Base-by-base conservation (phyloP, 2,329 filamentous ascomycete species). In the Dothidotthia symphoricarpi region DNA sequence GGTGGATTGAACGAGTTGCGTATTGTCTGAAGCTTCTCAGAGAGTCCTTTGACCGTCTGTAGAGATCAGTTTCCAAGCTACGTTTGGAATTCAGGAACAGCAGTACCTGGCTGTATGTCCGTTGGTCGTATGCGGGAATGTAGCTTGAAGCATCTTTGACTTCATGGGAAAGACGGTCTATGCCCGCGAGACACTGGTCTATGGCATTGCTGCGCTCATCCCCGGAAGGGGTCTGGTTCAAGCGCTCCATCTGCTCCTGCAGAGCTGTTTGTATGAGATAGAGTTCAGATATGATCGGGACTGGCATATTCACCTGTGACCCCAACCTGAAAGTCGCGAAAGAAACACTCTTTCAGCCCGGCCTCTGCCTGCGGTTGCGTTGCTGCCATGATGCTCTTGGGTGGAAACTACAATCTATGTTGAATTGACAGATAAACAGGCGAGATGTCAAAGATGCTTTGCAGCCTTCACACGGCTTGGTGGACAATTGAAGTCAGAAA, bases 71-170 rank as follows among this genome's bases (percentile, higher is more conserved):
- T 34, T 5, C 7, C 3, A 8, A 27, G 4, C 24, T 6, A 34
- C 16, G 28, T 26, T 27, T 4, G n/a, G 6, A n/a, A 8, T 3
- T 14, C 24, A 10, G 4, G 15, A 13, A 7, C 4, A n/a, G 42
- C 57, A 22, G 37, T 68, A 89, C 87, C 70, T 90, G 82, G 28
- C 83, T 80, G 61, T 95, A 97, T 16, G 85, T 84, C 53, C 87
- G 81, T 64, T 93, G 88, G 58, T 97, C 93, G 62, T 96, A 94
- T 6, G 88, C 82, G 3, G 93, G 89, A 12, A 95, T 80, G 51
- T 84, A 88, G 39, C 83, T 82, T 2, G 85, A 81, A 1, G 87
- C 86, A 68, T 96, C 89, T 51, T 87, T 84, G 26, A 96, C 86
- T 55, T 93, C 84, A 48, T 85, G 85, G 1, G 88, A 89, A 12